Percentiles rank a stretch among this genome's conserved stretches.
Evolutionary conservation across 202 grass and related monocot genomes (phyloP).

Genomic region (Carex arenaria): DNA sequence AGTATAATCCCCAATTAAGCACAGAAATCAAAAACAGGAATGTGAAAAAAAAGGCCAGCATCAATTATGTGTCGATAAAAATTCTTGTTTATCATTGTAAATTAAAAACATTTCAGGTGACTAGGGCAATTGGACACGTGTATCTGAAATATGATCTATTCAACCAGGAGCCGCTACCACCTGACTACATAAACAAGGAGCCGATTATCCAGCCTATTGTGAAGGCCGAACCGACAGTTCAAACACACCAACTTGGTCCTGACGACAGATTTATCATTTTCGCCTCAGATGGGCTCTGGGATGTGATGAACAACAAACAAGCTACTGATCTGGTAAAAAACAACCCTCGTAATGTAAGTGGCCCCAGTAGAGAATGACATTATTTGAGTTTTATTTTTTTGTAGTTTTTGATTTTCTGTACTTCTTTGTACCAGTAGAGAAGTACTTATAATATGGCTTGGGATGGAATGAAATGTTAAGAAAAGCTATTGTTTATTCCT

Average conservation of each 20-base stretch:
- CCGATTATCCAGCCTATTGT: slow-evolving; percentile 46
- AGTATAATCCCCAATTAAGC: not conserved
- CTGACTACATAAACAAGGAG: slow-evolving; percentile 25
- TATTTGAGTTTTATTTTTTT: too few species aligned
- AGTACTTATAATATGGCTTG: too few species aligned
- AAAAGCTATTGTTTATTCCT: too few species aligned
- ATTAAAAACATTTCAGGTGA: slow-evolving; percentile 33
- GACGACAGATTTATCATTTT: slow-evolving; percentile 61
- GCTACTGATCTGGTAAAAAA: slow-evolving; percentile 38
- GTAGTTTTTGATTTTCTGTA: too few species aligned
- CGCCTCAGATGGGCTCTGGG: slow-evolving; percentile 59
- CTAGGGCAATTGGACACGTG: slow-evolving; percentile 46
- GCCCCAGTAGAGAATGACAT: too few species aligned
- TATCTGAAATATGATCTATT: slow-evolving; percentile 52
- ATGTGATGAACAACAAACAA: slow-evolving; percentile 41
- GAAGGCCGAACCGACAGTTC: slow-evolving; percentile 38
- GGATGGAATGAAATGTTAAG: too few species aligned
- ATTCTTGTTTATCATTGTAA: not conserved
- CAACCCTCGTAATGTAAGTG: slow-evolving; percentile 37
- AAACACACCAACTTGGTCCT: slow-evolving; percentile 24
- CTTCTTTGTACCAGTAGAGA: too few species aligned
- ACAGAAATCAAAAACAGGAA: too few species aligned
- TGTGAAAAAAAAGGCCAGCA: not conserved
- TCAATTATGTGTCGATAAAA: not conserved
- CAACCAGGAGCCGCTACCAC: slow-evolving; percentile 33